Evolutionary conservation across 225 moss, liverwort and hornwort species (phyloP).

Genomic region (Ulota crispa): DNA sequence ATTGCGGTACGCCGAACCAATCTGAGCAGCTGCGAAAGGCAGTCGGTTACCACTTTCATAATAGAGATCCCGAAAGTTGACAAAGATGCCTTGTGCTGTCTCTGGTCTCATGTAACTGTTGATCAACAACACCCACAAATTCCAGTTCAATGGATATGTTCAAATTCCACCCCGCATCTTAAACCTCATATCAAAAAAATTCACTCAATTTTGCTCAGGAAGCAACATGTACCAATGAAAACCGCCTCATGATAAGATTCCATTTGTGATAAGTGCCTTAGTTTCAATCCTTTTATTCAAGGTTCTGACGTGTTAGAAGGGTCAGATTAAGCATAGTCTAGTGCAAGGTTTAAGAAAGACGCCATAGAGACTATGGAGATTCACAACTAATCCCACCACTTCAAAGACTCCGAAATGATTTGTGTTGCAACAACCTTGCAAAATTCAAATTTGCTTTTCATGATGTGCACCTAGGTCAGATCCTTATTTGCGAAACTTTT

Average conservation of each 20-base stretch:
- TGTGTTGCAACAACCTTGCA: background rate
- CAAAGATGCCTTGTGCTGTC: conserved; percentile 96
- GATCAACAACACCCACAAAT: background rate
- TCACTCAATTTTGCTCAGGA: background rate
- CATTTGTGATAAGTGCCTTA: background rate
- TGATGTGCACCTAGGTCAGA: background rate
- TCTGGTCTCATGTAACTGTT: conserved; percentile 89
- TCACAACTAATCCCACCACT: background rate
- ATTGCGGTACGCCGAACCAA: conserved; percentile 93
- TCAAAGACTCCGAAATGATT: background rate
- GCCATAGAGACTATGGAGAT: background rate
- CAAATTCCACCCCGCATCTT: background rate
- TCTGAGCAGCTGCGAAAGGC: conserved; percentile 97
- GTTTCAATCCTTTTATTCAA: background rate
- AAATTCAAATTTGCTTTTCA: background rate
- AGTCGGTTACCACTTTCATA: conserved; percentile 77
- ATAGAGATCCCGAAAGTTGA: conserved; percentile 75
- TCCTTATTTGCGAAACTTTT: background rate
- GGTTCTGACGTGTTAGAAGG: background rate
- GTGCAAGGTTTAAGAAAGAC: background rate
- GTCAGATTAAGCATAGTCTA: background rate
- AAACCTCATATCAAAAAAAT: background rate
- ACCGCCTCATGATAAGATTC: background rate
- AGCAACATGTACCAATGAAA: background rate
- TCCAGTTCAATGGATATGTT: background rate